Evolutionary conservation across 2,329 filamentous ascomycete species (phyloP), one percentile per base, ranked within the genome.

Genomic region (Stemphylium lycopersici): DNA sequence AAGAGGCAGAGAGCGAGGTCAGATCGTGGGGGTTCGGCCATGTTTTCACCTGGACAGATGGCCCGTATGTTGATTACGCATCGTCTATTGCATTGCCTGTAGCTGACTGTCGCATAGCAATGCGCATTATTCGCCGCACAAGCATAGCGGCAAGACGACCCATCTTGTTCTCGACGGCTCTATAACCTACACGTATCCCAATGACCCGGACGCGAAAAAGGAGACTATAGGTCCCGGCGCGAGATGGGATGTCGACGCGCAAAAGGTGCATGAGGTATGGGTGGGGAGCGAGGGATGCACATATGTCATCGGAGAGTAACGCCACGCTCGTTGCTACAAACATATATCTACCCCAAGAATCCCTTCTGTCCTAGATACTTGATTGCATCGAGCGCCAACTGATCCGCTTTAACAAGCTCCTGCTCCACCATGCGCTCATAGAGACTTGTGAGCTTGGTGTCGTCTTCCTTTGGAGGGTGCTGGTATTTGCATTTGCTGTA

Each of bases 31-130:
- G 88, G 1, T 91, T 90, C 69, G 62, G 71, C 2, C 80, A 86
- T 44, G 87, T 90, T 67, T 90, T 90, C 60, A 90, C 87, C 2
- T 91, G 88, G 88, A 86, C 82, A 6, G 89, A 91, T 73, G 77
- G 79, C 18, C 84, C 87, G 87, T 90, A 81, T 70, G 85, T 81
- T 52, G 11, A 29, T 15, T 26, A 20, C 15, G 20, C 29, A 22
- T 26, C 11, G 13, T 5, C 13, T 42, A 20, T 12, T 8, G 12
- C 13, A 24, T 33, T 3, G 10, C 5, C 18, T 12, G 15, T 22
- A 15, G 6, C 37, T 34, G 10, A 55, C 48, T n/a, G 16, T 13
- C 12, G 39, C 22, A 22, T 39, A 89, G 87, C 58, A 87, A 89
- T 69, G 80, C 84, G 24, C 79, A 91, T 73, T 91, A 91, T 69